Evolutionary conservation across 352 stramenopile species (phyloP).

Genomic region (Blastocystis sp.): DNA sequence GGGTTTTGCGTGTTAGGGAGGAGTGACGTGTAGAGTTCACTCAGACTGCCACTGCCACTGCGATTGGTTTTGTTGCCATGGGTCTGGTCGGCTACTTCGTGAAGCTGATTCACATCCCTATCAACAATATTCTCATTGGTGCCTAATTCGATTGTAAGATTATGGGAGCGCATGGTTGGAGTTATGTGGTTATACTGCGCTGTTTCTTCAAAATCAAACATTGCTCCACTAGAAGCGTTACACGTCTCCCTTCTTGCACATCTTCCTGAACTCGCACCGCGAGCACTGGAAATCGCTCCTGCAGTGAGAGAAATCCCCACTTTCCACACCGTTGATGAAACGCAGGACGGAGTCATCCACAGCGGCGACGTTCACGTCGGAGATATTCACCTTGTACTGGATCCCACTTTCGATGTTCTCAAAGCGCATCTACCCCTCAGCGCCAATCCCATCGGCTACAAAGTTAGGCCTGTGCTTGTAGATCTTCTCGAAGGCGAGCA

Average conservation of each 20-base stretch:
- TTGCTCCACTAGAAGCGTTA: background rate
- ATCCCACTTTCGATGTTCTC: constrained; percentile 55
- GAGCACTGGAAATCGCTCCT: constrained; percentile 29
- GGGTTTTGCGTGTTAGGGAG: constrained; percentile 74
- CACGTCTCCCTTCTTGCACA: background rate
- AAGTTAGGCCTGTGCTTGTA: background rate
- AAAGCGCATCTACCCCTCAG: constrained; percentile 45
- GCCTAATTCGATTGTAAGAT: constrained; percentile 74
- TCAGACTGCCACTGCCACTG: constrained; percentile 87
- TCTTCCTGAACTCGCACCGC: constrained; percentile 48
- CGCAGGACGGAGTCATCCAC: background rate
- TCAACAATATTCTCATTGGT: constrained; percentile 99
- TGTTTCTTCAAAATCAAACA: constrained; percentile 4
- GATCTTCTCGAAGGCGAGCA: constrained; percentile 15
- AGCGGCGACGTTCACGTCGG: background rate
- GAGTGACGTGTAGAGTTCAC: constrained; percentile 83
- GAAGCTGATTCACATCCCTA: constrained; percentile 98
- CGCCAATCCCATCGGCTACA: background rate
- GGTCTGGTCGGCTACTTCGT: constrained; percentile 99
- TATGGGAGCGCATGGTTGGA: constrained; percentile 29
- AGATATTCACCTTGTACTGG: background rate
- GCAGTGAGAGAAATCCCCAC: constrained; percentile 23
- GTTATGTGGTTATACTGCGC: constrained; percentile 22
- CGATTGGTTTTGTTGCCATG: constrained; percentile 96
- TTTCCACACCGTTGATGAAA: constrained; percentile 15